Conservation (phyloP, 2,329 filamentous ascomycete genomes). For the Bertia moriformis region DNA sequence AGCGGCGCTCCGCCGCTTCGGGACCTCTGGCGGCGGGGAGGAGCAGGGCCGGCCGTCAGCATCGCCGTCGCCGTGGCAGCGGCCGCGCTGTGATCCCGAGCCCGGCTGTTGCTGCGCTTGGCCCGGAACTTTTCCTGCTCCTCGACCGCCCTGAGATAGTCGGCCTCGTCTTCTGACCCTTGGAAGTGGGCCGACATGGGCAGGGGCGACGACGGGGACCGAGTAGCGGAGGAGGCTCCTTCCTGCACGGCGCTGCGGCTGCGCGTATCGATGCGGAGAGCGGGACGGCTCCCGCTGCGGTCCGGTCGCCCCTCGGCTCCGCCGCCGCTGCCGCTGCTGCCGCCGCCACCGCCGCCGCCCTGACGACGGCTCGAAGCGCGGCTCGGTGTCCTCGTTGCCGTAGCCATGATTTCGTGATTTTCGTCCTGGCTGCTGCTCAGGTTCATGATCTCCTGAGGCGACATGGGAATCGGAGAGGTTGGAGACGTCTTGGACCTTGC, state of each 20-base stretch:
- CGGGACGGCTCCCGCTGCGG: slow-evolving; percentile 18
- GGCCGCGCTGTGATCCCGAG: slow-evolving; percentile 20
- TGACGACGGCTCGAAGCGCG: slow-evolving; percentile 32
- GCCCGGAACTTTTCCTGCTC: slow-evolving; percentile 40
- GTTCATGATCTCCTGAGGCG: slow-evolving; percentile 66
- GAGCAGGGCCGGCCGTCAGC: slow-evolving; percentile 7
- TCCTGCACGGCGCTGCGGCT: slow-evolving; percentile 51
- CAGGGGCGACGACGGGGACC: slow-evolving; percentile 69
- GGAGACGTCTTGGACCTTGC: slow-evolving; percentile 88
- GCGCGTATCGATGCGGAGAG: slow-evolving; percentile 29
- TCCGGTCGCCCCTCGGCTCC: slow-evolving; percentile 27
- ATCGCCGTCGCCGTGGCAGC: no score
- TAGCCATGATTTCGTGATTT: slow-evolving; percentile 8
- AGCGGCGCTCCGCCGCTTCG: slow-evolving; percentile 22
- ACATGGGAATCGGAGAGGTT: slow-evolving; percentile 87
- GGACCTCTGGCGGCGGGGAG: slow-evolving; percentile 16
- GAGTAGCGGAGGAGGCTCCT: slow-evolving; percentile 37
- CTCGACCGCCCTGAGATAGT: slow-evolving; percentile 34
- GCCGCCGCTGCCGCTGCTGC: slow-evolving; percentile 16
- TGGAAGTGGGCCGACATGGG: slow-evolving; percentile 53
- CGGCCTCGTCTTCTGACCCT: slow-evolving; percentile 52
- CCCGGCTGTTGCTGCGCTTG: slow-evolving; percentile 35
- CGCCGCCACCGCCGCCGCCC: slow-evolving; percentile 13
- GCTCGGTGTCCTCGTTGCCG: slow-evolving; percentile 16
- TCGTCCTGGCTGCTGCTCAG: slow-evolving; percentile 31